Percentiles rank a stretch among this genome's conserved stretches.
phyloP scores from a whole-genome alignment of 2,329 filamentous ascomycete species.

The Stachybotrys chlorohalonatus region DNA sequence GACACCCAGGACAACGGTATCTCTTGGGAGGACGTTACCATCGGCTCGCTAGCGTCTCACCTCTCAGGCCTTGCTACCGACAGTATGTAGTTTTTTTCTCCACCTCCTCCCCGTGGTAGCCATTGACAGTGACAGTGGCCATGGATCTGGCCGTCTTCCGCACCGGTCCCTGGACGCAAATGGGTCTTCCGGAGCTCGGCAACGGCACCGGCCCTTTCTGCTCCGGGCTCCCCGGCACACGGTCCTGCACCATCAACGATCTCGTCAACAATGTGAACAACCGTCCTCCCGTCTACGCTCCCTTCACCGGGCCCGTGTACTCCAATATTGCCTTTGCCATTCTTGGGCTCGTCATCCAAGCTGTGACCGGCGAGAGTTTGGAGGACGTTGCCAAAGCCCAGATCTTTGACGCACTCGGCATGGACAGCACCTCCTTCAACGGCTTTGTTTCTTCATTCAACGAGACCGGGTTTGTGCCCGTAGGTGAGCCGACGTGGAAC shows the following conservation, averaged over 20 bases:
- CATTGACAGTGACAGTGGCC: conserved; percentile 15
- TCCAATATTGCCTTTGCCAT: conserved; percentile 37
- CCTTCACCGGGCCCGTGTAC: conserved; percentile 35
- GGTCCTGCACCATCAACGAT: conserved; percentile 18
- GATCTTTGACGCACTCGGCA: conserved; percentile 31
- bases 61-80: conserved; percentile 32
- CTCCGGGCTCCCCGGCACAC: conserved; percentile 23
- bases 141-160: conserved; percentile 21
- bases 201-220: conserved; percentile 19
- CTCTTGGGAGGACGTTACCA: conserved; percentile 38
- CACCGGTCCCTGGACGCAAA: conserved; percentile 13
- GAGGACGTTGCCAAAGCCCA: conserved; percentile 26
- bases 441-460: conserved; percentile 17
- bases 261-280: conserved; percentile 16
- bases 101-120: no score
- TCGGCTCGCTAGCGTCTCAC: conserved; percentile 34
- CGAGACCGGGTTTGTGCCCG: conserved; percentile 24
- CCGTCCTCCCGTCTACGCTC: conserved; percentile 27
- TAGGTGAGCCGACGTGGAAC: conserved; percentile 23
- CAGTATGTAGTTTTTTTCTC: conserved; percentile 12
- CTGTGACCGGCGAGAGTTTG: conserved; percentile 29
- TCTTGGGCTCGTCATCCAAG: conserved; percentile 35
- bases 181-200: conserved; percentile 21
- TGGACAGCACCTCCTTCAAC: conserved; percentile 29
- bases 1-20: conserved; percentile 18